Evolutionary conservation across 2,329 filamentous ascomycete species (phyloP).

Genomic region (Pseudocercospora macadamiae): DNA sequence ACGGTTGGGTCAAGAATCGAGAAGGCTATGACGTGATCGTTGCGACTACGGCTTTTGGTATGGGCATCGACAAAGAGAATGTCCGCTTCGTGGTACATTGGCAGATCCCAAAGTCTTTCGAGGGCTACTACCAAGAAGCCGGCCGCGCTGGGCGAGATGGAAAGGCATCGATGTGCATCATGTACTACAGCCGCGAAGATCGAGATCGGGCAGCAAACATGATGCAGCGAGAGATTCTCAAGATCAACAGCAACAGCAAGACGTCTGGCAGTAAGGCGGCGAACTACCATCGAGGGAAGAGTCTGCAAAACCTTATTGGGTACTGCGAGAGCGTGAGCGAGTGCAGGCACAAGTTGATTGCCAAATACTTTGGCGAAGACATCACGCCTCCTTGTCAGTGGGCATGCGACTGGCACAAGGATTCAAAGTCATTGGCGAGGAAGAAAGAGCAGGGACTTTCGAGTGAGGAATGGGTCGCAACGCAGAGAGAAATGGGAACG

Average conservation of each 20-base stretch:
- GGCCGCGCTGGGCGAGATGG: constrained; percentile 89
- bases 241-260: constrained; percentile 35
- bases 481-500: constrained; percentile 48
- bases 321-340: constrained; percentile 78
- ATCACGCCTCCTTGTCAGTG: constrained; percentile 43
- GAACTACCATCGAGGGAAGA: constrained; percentile 46
- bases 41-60: constrained; percentile 93
- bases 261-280: constrained; percentile 45
- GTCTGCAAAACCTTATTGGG: constrained; percentile 62
- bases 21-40: constrained; percentile 88
- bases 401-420: constrained; percentile 56
- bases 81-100: constrained; percentile 95
- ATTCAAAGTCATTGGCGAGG: constrained; percentile 44
- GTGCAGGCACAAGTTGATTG: constrained; percentile 77
- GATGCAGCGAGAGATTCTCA: constrained; percentile 49
- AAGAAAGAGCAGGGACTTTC: constrained; percentile 49
- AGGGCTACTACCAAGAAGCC: constrained; percentile 95
- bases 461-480: constrained; percentile 54
- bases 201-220: constrained; percentile 69
- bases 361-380: constrained; percentile 73
- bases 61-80: constrained; percentile 96
- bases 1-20: constrained; percentile 72
- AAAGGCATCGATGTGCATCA: constrained; percentile 80
- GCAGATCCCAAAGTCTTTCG: constrained; percentile 90
- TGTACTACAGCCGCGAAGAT: constrained; percentile 91